Conservation (phyloP, 495 filamentous ascomycete species). For the Rhizodiscina lignyota region DNA sequence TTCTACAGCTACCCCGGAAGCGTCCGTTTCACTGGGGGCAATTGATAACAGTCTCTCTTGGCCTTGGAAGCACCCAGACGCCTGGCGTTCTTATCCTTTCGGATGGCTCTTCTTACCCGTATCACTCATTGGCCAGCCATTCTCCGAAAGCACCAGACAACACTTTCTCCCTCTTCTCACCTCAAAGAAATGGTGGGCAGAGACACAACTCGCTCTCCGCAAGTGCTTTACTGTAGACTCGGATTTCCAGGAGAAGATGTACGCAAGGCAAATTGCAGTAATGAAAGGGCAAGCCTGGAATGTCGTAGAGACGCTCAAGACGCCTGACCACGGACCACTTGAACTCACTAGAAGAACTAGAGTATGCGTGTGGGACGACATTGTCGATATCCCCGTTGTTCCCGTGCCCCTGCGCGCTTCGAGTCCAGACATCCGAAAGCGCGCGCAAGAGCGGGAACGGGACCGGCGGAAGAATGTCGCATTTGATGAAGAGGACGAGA, state of each 20-base stretch:
- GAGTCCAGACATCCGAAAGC: constrained; percentile 50
- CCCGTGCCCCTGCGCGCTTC: constrained; percentile 76
- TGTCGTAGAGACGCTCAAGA: constrained; percentile 92
- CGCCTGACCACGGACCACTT: constrained; percentile 76
- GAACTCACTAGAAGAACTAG: constrained; percentile 80
- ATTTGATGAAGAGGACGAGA: constrained; percentile 53
- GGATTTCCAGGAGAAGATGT: constrained; percentile 98
- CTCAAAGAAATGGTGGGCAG: constrained; percentile 90
- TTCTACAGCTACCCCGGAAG: constrained; percentile 24
- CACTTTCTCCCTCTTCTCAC: constrained; percentile 91
- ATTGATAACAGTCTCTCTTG: constrained; percentile 97
- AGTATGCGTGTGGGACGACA: constrained; percentile 94
- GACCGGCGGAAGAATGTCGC: no score
- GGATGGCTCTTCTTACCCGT: constrained; percentile 97
- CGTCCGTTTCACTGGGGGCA: constrained; percentile 65
- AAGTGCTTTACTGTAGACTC: constrained; percentile 76
- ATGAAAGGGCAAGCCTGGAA: constrained; percentile 99
- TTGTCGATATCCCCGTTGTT: constrained; percentile 88
- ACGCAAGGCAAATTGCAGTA: constrained; percentile 86
- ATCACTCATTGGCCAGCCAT: constrained; percentile 88
- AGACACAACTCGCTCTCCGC: constrained; percentile 74
- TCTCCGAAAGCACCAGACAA: constrained; percentile 77
- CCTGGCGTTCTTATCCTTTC: constrained; percentile 87
- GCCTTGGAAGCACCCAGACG: constrained; percentile 99
- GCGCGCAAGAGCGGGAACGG: constrained; percentile 36